phyloP scores from a whole-genome alignment of 352 stramenopile species.

The Blastocystis sp. region DNA sequence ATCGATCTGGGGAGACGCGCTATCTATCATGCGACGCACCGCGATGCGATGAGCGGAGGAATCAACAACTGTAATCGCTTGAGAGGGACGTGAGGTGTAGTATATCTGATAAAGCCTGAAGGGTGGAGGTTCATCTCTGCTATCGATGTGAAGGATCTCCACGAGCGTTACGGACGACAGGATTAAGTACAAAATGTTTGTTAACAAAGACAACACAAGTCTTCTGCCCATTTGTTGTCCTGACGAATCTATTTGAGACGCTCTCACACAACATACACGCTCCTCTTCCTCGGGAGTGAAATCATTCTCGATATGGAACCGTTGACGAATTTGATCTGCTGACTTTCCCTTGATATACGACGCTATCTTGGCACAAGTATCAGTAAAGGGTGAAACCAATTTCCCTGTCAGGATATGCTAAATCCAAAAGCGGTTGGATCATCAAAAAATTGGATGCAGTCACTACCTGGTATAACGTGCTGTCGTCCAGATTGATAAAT shows the following conservation, averaged over 20 bases:
- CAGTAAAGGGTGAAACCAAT: neutral
- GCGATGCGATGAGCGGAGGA: constrained; percentile 93
- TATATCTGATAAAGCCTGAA: constrained; percentile 93
- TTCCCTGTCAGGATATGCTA: constrained; percentile 63
- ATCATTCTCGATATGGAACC: constrained; percentile 99
- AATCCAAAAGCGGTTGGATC: constrained; percentile 80
- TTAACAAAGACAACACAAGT: constrained; percentile 65
- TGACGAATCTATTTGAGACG: constrained; percentile 71
- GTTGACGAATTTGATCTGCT: constrained; percentile 96
- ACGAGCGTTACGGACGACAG: constrained; percentile 77
- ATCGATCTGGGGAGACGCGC: constrained; percentile 94
- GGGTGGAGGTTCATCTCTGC: constrained; percentile 90
- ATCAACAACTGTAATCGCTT: constrained; percentile 77
- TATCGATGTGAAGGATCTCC: constrained; percentile 95
- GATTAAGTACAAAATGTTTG: constrained; percentile 16
- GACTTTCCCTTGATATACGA: constrained; percentile 89
- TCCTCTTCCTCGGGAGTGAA: constrained; percentile 98
- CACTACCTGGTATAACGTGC: constrained; percentile 99
- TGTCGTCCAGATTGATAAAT: constrained; percentile 97
- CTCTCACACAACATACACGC: constrained; percentile 72
- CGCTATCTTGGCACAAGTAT: constrained; percentile 75
- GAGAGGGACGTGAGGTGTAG: constrained; percentile 61
- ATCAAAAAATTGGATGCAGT: constrained; percentile 99
- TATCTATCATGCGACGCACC: constrained; percentile 98
- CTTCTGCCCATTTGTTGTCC: constrained; percentile 99